Conservation (phyloP, 2,329 filamentous ascomycete genomes). For the Alternaria triticina region DNA sequence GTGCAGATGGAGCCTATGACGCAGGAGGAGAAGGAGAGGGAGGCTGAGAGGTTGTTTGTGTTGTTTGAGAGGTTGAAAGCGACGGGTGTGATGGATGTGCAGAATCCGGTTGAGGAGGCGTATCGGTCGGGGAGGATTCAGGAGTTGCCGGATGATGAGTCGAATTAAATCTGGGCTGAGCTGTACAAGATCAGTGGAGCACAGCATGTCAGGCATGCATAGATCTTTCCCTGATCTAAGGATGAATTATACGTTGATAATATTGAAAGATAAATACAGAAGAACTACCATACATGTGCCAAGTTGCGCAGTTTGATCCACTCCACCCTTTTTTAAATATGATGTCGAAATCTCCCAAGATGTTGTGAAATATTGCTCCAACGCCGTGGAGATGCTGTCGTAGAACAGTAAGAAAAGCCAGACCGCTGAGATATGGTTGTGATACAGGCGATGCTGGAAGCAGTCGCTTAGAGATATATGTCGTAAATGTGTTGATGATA, state of each 20-base stretch:
- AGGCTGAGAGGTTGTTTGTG: conserved; percentile 88
- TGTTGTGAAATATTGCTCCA: neutral
- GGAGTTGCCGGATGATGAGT: conserved; percentile 65
- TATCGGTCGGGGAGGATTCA: conserved; percentile 73
- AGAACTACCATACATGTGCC: too few species aligned
- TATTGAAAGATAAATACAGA: neutral
- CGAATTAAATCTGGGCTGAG: neutral
- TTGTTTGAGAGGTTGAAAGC: conserved; percentile 82
- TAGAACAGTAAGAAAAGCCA: neutral
- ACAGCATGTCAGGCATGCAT: too few species aligned
- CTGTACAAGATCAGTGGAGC: too few species aligned
- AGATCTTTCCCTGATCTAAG: too few species aligned
- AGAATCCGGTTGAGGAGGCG: conserved; percentile 78
- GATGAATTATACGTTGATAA: neutral
- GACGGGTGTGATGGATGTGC: conserved; percentile 76
- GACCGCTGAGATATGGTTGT: too few species aligned
- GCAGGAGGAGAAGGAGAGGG: conserved; percentile 86
- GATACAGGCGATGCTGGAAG: too few species aligned
- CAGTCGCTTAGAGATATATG: neutral
- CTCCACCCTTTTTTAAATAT: neutral
- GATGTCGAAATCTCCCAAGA: fast-evolving
- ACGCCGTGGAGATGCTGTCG: neutral
- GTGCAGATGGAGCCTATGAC: conserved; percentile 77
- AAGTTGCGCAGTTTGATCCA: neutral
- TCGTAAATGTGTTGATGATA: neutral